Percentiles rank a stretch among this genome's conserved stretches.
These are phyloP conservation scores for Porodaedalea pini DNA, from an alignment of 1,284 basidiomycete genomes.

Conservation along the genomic window DNA sequence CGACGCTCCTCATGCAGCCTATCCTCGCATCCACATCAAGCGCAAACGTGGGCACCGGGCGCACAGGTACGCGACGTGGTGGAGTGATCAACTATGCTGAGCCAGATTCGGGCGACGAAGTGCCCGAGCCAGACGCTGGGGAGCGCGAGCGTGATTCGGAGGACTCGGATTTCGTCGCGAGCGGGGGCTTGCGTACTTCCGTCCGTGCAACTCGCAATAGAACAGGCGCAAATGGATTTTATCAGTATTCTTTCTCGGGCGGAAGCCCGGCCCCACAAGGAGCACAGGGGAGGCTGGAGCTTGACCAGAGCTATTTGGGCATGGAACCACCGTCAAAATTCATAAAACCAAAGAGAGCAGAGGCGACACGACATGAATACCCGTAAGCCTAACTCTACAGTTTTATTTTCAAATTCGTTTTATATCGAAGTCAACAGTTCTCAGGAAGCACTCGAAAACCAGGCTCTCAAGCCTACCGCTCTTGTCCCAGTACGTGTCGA, in stretches of 20 bases:
- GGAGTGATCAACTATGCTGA: constrained; percentile 86
- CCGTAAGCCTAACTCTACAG: constrained; percentile 49
- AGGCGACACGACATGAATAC: constrained; percentile 64
- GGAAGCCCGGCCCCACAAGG: constrained; percentile 28
- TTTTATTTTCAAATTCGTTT: not conserved
- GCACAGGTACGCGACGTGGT: constrained; percentile 52
- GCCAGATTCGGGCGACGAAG: constrained; percentile 76
- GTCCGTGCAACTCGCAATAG: constrained; percentile 37
- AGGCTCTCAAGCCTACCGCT: constrained; percentile 62
- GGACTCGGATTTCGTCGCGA: constrained; percentile 61
- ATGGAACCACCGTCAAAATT: constrained; percentile 79
- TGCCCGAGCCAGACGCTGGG: constrained; percentile 57
- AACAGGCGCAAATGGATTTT: constrained; percentile 36
- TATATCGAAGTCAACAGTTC: constrained; percentile 45
- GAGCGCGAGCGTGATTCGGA: constrained; percentile 65
- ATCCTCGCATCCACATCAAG: constrained; percentile 46
- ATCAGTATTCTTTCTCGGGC: constrained; percentile 26
- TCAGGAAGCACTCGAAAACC: constrained; percentile 59
- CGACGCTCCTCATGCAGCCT: constrained; percentile 90
- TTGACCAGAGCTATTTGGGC: constrained; percentile 88
- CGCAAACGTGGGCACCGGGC: constrained; percentile 34
- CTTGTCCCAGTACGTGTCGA: constrained; percentile 93
- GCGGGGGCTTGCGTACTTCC: constrained; percentile 46
- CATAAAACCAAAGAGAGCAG: constrained; percentile 59
- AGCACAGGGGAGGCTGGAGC: constrained; percentile 40